Evolutionary conservation across 148 eudicot species (phyloP).

Genomic region (Silene latifolia): DNA sequence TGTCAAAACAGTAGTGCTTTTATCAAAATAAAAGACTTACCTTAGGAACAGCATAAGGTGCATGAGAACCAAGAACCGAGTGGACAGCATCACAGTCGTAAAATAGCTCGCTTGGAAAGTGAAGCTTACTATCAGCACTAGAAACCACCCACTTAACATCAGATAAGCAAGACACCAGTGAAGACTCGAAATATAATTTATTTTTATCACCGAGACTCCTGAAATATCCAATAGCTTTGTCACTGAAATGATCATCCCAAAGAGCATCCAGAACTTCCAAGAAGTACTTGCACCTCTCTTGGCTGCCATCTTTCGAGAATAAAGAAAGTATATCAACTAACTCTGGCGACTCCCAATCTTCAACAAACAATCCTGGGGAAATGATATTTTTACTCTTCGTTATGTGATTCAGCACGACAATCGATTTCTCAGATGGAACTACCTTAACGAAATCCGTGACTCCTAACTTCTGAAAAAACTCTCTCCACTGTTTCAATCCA

Average conservation of each 20-base stretch:
- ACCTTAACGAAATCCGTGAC: slow-evolving; percentile 71
- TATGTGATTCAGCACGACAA: slow-evolving; percentile 31
- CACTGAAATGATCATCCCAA: slow-evolving; percentile 68
- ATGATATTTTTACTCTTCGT: slow-evolving; percentile 31
- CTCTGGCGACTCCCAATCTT: slow-evolving; percentile 89
- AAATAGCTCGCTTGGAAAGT: slow-evolving; percentile 63
- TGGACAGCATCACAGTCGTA: slow-evolving; percentile 70
- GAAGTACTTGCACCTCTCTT: slow-evolving; percentile 46
- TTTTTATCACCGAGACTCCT: slow-evolving; percentile 29
- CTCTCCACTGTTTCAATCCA: slow-evolving; percentile 60
- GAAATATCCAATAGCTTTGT: slow-evolving; percentile 51
- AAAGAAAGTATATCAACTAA: slow-evolving; percentile 44
- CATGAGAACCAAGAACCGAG: slow-evolving; percentile 59
- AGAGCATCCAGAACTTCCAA: slow-evolving; percentile 70
- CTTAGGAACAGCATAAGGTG: slow-evolving; percentile 84
- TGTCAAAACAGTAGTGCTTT: background rate
- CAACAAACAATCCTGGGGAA: slow-evolving; percentile 35
- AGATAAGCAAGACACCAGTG: slow-evolving; percentile 45
- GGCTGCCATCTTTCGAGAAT: slow-evolving; percentile 41
- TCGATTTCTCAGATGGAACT: slow-evolving; percentile 46
- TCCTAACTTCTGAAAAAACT: slow-evolving; percentile 72
- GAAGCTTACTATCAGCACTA: slow-evolving; percentile 49
- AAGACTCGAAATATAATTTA: slow-evolving; percentile 46
- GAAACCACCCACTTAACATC: slow-evolving; percentile 64
- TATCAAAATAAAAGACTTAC: slow-evolving; percentile 35